A percentile compares a stretch with the other conserved stretches of the same genome.
These are phyloP conservation scores for Fusarium verticillioides DNA, from an alignment of 2,329 filamentous ascomycete species.

Conservation along the genomic window DNA sequence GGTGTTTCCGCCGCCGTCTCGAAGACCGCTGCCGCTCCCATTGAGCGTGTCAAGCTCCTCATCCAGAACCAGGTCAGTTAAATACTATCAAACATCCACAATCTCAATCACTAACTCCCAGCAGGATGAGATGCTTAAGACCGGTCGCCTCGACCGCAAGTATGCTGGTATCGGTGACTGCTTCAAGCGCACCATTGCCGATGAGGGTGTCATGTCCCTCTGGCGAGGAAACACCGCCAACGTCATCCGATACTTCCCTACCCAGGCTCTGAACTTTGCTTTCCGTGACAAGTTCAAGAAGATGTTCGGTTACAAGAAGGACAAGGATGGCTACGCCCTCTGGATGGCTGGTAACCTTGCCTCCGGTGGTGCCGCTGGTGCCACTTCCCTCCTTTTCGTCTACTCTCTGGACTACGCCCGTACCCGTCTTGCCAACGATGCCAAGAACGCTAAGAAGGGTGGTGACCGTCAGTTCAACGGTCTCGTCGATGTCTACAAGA, in stretches of 20 bases:
- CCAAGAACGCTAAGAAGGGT: slow-evolving; percentile 96
- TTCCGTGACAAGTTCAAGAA: slow-evolving; percentile 99
- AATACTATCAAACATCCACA: background rate
- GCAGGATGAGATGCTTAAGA: slow-evolving; percentile 99
- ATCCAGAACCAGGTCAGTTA: slow-evolving; percentile 98
- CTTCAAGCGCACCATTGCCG: slow-evolving; percentile 89
- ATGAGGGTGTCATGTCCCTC: slow-evolving; percentile 93
- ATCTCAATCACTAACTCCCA: slow-evolving; percentile 46
- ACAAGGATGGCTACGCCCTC: slow-evolving; percentile 96
- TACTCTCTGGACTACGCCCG: slow-evolving; percentile 99
- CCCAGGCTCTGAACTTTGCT: slow-evolving; percentile 99
- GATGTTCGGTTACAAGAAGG: slow-evolving; percentile 99
- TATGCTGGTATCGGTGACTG: slow-evolving; percentile 95
- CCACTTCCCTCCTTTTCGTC: slow-evolving; percentile 99
- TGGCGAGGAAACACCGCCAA: slow-evolving; percentile 99
- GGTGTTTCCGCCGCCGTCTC: slow-evolving; percentile 99
- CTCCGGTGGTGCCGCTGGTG: slow-evolving; percentile 99
- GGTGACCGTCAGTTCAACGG: slow-evolving; percentile 99
- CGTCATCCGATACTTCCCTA: slow-evolving; percentile 99
- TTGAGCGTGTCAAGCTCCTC: slow-evolving; percentile 99
- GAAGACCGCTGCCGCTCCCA: slow-evolving; percentile 99
- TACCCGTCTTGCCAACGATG: slow-evolving; percentile 99
- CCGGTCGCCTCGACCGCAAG: slow-evolving; percentile 97
- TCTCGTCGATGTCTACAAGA: slow-evolving; percentile 99
- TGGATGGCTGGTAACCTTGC: slow-evolving; percentile 99